phyloP scores from a whole-genome alignment of 2,329 filamentous ascomycete genomes.

The Sclerotinia nivalis region DNA sequence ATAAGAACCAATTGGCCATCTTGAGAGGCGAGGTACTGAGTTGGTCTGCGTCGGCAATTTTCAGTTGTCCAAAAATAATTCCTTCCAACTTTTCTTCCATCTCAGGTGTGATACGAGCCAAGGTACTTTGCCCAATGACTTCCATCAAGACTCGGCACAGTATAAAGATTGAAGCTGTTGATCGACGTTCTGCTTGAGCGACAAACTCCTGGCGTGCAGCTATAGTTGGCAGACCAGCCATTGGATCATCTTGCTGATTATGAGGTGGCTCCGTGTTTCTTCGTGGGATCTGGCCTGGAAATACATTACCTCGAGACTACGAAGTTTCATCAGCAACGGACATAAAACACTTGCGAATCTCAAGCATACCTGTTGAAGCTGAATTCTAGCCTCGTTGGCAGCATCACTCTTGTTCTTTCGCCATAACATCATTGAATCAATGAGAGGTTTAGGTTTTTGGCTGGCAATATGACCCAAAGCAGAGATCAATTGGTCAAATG shows the following conservation, averaged over 20 bases:
- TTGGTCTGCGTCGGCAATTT: constrained; percentile 81
- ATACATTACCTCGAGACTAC: constrained; percentile 32
- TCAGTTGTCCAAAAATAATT: constrained; percentile 95
- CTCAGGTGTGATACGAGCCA: constrained; percentile 79
- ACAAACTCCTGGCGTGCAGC: constrained; percentile 66
- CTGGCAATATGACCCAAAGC: constrained; percentile 93
- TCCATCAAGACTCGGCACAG: constrained; percentile 91
- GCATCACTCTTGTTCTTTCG: constrained; percentile 93
- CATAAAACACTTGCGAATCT: neutral
- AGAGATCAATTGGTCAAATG: constrained; percentile 91
- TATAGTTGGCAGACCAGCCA: constrained; percentile 38
- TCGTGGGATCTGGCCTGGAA: constrained; percentile 52
- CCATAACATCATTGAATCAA: constrained; percentile 98
- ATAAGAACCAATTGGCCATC: constrained; percentile 93
- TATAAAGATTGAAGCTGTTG: constrained; percentile 93
- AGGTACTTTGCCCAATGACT: constrained; percentile 85
- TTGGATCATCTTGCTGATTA: constrained; percentile 29
- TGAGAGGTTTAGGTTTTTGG: constrained; percentile 89
- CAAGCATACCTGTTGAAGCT: constrained; percentile 53
- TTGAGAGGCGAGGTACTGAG: constrained; percentile 76
- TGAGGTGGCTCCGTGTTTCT: constrained; percentile 70
- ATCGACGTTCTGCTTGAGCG: constrained; percentile 80
- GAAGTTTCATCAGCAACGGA: constrained; percentile 17
- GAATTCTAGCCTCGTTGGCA: constrained; percentile 66
- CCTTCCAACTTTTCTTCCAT: constrained; percentile 93